Evolutionary conservation across 2,329 filamentous ascomycete genomes (phyloP).

Genomic region (Atkinsonella texensis): DNA sequence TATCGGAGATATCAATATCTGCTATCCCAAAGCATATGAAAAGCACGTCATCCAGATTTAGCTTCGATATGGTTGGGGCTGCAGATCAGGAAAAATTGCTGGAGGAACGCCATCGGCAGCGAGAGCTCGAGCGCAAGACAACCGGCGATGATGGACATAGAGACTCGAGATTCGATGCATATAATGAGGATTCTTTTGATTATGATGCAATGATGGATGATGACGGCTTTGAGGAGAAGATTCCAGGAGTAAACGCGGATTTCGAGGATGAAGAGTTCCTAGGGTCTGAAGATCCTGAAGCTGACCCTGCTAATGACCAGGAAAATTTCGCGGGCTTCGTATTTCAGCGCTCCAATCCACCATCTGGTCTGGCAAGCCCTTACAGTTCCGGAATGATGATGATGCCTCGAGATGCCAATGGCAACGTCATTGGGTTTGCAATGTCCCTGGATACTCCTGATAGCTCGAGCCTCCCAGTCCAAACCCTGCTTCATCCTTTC

Average conservation of each 20-base stretch:
- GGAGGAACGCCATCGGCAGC: conserved; percentile 60
- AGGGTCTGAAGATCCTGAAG: conserved; percentile 7
- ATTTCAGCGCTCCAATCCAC: conserved; percentile 42
- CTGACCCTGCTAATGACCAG: conserved; percentile 43
- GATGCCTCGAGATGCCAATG: conserved; percentile 44
- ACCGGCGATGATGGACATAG: conserved; percentile 24
- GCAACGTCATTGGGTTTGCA: conserved; percentile 45
- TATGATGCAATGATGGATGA: conserved; percentile 55
- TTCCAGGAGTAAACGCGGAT: conserved; percentile 39
- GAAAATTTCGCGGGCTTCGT: conserved; percentile 50
- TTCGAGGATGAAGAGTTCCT: conserved; percentile 5
- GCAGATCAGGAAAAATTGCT: conserved; percentile 56
- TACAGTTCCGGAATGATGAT: conserved; percentile 30
- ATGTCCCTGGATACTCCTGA: conserved; percentile 33
- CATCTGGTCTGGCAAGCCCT: conserved; percentile 39
- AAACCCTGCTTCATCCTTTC: not conserved
- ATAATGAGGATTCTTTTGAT: conserved; percentile 48
- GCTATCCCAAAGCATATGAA: conserved; percentile 54
- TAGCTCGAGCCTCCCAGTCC: conserved; percentile 7
- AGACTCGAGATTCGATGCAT: conserved; percentile 48
- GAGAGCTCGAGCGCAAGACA: conserved; percentile 48
- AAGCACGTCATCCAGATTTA: conserved; percentile 69
- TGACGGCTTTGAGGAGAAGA: conserved; percentile 54
- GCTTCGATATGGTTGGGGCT: conserved; percentile 66
- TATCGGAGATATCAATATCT: conserved; percentile 36